Evolutionary conservation across 148 eudicot genomes (phyloP), one percentile per base, ranked within the genome.

Genomic region (Beta vulgaris): DNA sequence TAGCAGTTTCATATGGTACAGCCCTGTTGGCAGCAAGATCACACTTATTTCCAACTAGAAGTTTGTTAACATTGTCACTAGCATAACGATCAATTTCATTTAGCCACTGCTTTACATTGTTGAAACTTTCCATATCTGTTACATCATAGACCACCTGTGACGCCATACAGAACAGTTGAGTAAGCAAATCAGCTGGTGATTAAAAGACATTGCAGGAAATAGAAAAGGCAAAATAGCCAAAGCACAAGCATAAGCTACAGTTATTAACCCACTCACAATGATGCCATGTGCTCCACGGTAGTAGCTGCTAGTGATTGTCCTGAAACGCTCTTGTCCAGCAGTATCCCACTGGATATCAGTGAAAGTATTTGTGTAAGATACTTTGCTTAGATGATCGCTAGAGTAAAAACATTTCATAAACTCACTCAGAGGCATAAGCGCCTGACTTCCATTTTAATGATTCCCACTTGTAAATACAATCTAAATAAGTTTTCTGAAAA

Each of bases 131-230:
- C 84, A 86, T 80, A 68, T 90, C 94, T 31, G 91, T 90, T 53
- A 88, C 91, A 77, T 90, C 91, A 83, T 90, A 90, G 78, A 90
- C 94, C 60, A 90, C 94, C 94, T 90, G 73, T n/a, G 28, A 75
- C n/a, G 26, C 49, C 69, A 60, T 21, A 69, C 3, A 53, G 8
- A 48, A 65, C 57, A 73, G 15, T 39, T 0, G 32, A 11, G 73
- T 81, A 42, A 81, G 80, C 69, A 69, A 69, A 79, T 48, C 25
- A 68, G 25, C 21, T 31, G 59, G n/a, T 46, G 31, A 15, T 42
- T 35, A 49, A 29, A 26, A 40, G 46, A 29, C 59, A 32, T 60
- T n/a, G 26, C 60, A 25, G 51, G 48, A 11, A 14, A 5, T n/a
- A 26, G 25, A 68, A 43, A 65, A 76, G 32, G 25, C 32, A 25